These are phyloP conservation scores for Collariella sp. DNA, from an alignment of 495 filamentous ascomycete genomes.

Conservation along the genomic window DNA sequence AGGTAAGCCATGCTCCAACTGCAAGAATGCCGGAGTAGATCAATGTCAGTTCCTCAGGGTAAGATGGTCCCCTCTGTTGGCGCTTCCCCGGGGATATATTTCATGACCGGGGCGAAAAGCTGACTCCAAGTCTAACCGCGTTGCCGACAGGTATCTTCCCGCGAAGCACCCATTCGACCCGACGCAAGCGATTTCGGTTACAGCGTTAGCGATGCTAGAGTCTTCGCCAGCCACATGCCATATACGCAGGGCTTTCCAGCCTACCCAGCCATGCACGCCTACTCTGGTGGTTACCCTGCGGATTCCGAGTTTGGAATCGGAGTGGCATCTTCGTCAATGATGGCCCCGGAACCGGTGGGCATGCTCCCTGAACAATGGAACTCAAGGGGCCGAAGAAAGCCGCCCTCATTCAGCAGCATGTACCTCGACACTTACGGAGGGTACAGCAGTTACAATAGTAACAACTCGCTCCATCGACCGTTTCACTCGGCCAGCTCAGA, in stretches of 20 bases:
- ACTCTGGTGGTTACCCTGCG: conserved; percentile 29
- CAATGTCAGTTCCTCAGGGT: conserved; percentile 76
- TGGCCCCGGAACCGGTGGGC: conserved; percentile 26
- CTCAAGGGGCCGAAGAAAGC: conserved; percentile 15
- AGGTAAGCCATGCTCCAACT: conserved; percentile 72
- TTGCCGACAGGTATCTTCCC: conserved; percentile 38
- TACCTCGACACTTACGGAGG: conserved; percentile 27
- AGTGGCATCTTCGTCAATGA: conserved; percentile 22
- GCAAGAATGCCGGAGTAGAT: conserved; percentile 60
- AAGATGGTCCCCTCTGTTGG: background rate
- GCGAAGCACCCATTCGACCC: conserved; percentile 36
- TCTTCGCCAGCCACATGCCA: conserved; percentile 28
- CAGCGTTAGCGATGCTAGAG: conserved; percentile 32
- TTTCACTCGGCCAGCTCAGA: conserved; percentile 24
- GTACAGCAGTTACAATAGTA: conserved; percentile 21
- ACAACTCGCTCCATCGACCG: conserved; percentile 30
- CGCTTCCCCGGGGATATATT: background rate
- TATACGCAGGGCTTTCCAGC: conserved; percentile 24
- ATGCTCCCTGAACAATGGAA: conserved; percentile 27
- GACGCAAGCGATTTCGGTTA: conserved; percentile 32
- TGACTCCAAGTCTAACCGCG: conserved; percentile 11
- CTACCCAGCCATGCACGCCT: conserved; percentile 28
- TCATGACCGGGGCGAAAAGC: background rate
- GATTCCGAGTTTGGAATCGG: conserved; percentile 35
- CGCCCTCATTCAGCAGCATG: conserved; percentile 21